Percentiles rank a stretch among this genome's conserved stretches.
phyloP scores from a whole-genome alignment of 805 yeast genomes.

The Ogataea trehalophila region DNA sequence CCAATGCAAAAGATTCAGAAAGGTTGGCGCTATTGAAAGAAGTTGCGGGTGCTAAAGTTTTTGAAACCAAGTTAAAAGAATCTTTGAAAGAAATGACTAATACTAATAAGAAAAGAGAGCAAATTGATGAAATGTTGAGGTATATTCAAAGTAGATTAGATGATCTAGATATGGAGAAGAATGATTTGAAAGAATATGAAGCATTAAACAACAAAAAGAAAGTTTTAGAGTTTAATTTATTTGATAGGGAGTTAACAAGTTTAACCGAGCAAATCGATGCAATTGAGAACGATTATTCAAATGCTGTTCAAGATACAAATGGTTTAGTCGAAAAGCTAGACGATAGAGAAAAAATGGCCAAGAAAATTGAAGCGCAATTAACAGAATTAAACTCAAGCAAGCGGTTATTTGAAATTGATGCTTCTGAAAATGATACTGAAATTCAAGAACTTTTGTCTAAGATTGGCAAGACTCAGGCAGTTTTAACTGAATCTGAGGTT shows the following conservation, averaged over 20 bases:
- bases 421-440: slow-evolving; percentile 47
- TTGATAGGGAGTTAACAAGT: slow-evolving; percentile 69
- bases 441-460: slow-evolving; percentile 43
- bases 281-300: slow-evolving; percentile 53
- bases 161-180: slow-evolving; percentile 77
- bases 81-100: slow-evolving; percentile 75
- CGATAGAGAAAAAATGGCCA: slow-evolving; percentile 51
- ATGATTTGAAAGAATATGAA: slow-evolving; percentile 68
- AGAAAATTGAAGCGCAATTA: slow-evolving; percentile 41
- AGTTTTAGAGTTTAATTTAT: slow-evolving; percentile 66
- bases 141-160: slow-evolving; percentile 67
- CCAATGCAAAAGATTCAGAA: slow-evolving; percentile 84
- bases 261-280: slow-evolving; percentile 55
- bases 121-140: slow-evolving; percentile 67
- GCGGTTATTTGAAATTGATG: slow-evolving; percentile 51
- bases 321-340: slow-evolving; percentile 52
- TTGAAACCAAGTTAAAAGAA: slow-evolving; percentile 75
- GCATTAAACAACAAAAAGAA: slow-evolving; percentile 62
- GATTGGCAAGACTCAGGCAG: slow-evolving; percentile 46
- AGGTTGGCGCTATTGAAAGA: slow-evolving; percentile 76
- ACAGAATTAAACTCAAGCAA: slow-evolving; percentile 42
- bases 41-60: slow-evolving; percentile 92
- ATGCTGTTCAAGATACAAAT: slow-evolving; percentile 48
- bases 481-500: slow-evolving; percentile 37
- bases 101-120: slow-evolving; percentile 62